These are phyloP conservation scores for Myxozyma neotropica DNA, from an alignment of 805 yeast genomes.

Conservation along the genomic window DNA sequence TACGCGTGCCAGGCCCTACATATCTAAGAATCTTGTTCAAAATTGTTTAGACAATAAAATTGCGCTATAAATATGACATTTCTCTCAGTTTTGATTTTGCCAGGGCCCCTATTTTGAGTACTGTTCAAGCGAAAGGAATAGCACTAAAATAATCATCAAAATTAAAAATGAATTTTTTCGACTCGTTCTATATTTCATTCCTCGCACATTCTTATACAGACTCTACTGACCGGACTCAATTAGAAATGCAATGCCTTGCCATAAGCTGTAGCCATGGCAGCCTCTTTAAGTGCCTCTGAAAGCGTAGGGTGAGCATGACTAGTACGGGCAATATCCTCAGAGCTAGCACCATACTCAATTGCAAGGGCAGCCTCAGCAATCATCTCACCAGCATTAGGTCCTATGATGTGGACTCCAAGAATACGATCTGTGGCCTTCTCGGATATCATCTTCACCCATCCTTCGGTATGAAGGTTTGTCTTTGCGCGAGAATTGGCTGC, in stretches of 20 bases:
- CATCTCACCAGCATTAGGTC: conserved; percentile 99
- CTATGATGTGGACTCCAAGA: conserved; percentile 94
- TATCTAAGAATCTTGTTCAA: too few species aligned
- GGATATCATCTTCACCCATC: conserved; percentile 92
- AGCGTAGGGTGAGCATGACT: conserved; percentile 99
- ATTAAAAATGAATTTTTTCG: too few species aligned
- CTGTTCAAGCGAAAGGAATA: too few species aligned
- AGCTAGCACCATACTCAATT: conserved; percentile 96
- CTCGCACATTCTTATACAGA: too few species aligned
- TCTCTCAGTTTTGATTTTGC: too few species aligned
- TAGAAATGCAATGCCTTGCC: conserved; percentile 89
- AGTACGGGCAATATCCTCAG: conserved; percentile 95
- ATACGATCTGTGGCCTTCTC: conserved; percentile 98
- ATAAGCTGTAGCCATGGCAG: conserved; percentile 85
- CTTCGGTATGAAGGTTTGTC: conserved; percentile 96
- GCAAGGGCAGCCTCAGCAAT: conserved; percentile 98
- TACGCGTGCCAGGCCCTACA: too few species aligned
- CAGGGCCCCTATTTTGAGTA: too few species aligned
- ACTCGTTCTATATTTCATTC: too few species aligned
- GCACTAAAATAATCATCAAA: too few species aligned
- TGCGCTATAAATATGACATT: too few species aligned
- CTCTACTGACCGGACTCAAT: too few species aligned
- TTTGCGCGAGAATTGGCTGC: conserved; percentile 99
- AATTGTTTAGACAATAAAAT: too few species aligned
- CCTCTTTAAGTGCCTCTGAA: conserved; percentile 98